Base-by-base conservation (phyloP, 2,329 filamentous ascomycete species). In the Pseudopithomyces maydicus region DNA sequence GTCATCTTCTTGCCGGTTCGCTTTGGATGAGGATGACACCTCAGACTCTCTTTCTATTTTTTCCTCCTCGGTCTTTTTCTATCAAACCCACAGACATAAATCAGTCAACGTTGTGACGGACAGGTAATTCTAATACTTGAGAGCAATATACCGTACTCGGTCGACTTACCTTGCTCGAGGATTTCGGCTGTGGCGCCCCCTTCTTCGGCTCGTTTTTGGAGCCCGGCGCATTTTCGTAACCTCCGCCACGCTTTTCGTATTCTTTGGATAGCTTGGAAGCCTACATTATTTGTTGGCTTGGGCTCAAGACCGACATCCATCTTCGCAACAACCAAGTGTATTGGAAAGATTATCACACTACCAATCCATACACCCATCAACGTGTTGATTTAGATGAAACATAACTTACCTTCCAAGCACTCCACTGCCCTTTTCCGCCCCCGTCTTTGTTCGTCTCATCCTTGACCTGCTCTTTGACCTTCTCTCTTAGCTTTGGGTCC, bases 391-490 rank as follows among this genome's bases (percentile, higher is more conserved):
- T 6, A 20, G 22, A 17, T 15, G n/a, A 17, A 3, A 22, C 14
- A 47, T 22, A 22, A 57, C 66, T 14, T 41, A 76, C 78, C 73
- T 80, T 81, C 79, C 79, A 81, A 42, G 78, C 79, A 49, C 76
- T 77, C 79, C 77, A 78, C 62, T 80, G 72, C 3, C 78, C 78
- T 61, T 80, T 79, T n/a, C 79, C 79, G 32, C 73, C 61, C 11
- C 79, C 78, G 61, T 79, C 77, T 58, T 80, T 79, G 54, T 81
- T 80, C 6, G 77, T 67, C 56, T 80, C 72, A 48, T 75, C 69
- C 63, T 80, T 80, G n/a, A 80, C 70, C 14, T 80, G 76, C 61
- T 80, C 74, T 63, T 79, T 80, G 26, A 79, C 75, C 63, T 79
- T 70, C 65, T 80, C 78, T 48, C 76, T 73, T 42, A 80, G 61